Conservation (phyloP, 768 basidiomycete species). For the Boletus rufocinnamomeus region DNA sequence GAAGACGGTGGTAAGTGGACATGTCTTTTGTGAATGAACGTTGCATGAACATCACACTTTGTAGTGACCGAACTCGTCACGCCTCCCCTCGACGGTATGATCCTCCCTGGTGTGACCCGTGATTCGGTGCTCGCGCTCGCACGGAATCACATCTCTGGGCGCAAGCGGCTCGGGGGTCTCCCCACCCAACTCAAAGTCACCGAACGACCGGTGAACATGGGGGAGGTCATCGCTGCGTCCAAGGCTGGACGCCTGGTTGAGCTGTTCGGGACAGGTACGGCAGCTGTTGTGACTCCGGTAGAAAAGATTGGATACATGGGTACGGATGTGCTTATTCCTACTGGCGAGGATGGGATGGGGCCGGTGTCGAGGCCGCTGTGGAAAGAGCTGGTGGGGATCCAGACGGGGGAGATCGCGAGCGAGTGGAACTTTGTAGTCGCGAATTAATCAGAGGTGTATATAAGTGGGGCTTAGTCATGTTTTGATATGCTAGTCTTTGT, state of each 20-base stretch:
- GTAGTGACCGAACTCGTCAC: conserved; percentile 60
- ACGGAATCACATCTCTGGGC: conserved; percentile 55
- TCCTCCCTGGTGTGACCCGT: conserved; percentile 70
- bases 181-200: conserved; percentile 57
- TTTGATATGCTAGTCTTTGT: conserved; percentile 1
- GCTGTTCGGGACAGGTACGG: conserved; percentile 52
- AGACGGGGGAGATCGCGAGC: conserved; percentile 74
- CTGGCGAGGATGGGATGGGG: conserved; percentile 73
- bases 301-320: conserved; percentile 61
- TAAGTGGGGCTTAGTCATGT: conserved; percentile 17
- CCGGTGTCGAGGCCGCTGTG: conserved; percentile 54
- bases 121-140: conserved; percentile 53
- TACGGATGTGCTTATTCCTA: conserved; percentile 54
- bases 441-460: too few species aligned
- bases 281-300: conserved; percentile 56
- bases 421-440: conserved; percentile 71
- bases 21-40: not conserved
- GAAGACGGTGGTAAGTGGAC: conserved; percentile 58
- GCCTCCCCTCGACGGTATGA: conserved; percentile 64
- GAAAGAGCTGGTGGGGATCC: conserved; percentile 57
- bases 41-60: not conserved
- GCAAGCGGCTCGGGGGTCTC: conserved; percentile 48
- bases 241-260: conserved; percentile 47
- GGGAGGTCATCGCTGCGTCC: conserved; percentile 59
- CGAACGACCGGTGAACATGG: conserved; percentile 76